These are phyloP conservation scores for Pseudocercospora pini-densiflorae DNA, from an alignment of 2,329 filamentous ascomycete species.

Conservation along the genomic window DNA sequence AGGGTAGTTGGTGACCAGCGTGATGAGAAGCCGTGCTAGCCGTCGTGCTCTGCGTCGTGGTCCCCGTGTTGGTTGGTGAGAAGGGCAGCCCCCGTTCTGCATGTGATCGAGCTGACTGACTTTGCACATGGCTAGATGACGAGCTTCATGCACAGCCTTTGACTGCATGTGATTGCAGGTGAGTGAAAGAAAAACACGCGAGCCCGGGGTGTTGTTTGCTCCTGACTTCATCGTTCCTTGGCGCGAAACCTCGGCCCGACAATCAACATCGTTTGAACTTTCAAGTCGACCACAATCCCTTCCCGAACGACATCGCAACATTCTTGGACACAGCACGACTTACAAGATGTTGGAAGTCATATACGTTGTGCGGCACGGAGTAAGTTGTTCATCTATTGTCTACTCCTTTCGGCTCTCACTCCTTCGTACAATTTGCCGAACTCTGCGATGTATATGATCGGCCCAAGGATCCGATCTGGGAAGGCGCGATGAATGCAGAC, in stretches of 20 bases:
- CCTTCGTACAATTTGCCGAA: neutral
- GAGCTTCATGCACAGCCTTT: neutral
- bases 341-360: constrained; percentile 50
- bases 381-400: constrained; percentile 42
- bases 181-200: neutral
- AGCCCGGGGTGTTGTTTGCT: neutral
- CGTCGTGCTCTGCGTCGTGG: neutral
- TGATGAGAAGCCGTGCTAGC: too few relatives aligned
- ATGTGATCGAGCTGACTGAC: neutral
- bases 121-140: neutral
- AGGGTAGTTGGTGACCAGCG: too few relatives aligned
- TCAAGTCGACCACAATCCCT: neutral
- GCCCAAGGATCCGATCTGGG: neutral
- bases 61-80: neutral
- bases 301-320: neutral
- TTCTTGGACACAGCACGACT: neutral
- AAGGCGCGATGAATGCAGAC: neutral
- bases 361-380: constrained; percentile 56
- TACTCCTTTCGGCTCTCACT: neutral
- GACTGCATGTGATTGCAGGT: neutral
- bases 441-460: constrained; percentile 4
- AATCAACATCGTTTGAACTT: neutral
- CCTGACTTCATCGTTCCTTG: constrained; percentile 1
- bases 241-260: constrained; percentile 1
- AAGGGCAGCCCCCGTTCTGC: neutral